Evolutionary conservation across 331 rosid species (phyloP).

Genomic region (Pyrus hybrid): DNA sequence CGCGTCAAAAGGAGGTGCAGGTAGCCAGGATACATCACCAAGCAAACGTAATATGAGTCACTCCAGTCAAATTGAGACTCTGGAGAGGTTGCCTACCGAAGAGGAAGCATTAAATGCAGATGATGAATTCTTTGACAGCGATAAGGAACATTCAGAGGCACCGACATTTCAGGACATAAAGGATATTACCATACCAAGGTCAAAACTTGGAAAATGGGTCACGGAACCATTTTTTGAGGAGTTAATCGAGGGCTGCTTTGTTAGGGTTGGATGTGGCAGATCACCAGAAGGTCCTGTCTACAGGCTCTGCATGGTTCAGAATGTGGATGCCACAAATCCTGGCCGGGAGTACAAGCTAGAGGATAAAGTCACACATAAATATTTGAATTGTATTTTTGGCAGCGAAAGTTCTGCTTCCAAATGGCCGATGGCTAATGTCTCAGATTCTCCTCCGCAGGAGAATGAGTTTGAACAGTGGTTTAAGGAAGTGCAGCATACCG

Average conservation of each 20-base stretch:
- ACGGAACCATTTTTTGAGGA: constrained; percentile 70
- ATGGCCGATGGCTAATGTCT: constrained; percentile 46
- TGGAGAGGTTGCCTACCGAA: constrained; percentile 23
- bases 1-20: constrained; percentile 16
- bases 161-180: constrained; percentile 43
- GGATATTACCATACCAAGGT: constrained; percentile 55
- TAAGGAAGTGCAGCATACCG: constrained; percentile 31
- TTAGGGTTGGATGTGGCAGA: constrained; percentile 56
- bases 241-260: constrained; percentile 56
- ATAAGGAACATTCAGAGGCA: constrained; percentile 35
- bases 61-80: constrained; percentile 38
- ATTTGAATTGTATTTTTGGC: constrained; percentile 51
- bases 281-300: constrained; percentile 41
- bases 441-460: constrained; percentile 46
- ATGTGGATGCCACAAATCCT: constrained; percentile 32
- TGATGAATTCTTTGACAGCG: constrained; percentile 31
- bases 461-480: constrained; percentile 45
- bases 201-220: constrained; percentile 57
- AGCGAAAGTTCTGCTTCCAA: constrained; percentile 44
- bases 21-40: constrained; percentile 8
- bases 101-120: constrained; percentile 38
- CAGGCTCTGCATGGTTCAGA: constrained; percentile 53
- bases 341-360: constrained; percentile 40
- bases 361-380: constrained; percentile 47
- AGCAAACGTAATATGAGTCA: constrained; percentile 2